A percentile compares a stretch with the other conserved stretches of the same genome.
These are phyloP conservation scores for Fusarium brevicatenulatum DNA, from an alignment of 2,329 filamentous ascomycete species.

Conservation along the genomic window DNA sequence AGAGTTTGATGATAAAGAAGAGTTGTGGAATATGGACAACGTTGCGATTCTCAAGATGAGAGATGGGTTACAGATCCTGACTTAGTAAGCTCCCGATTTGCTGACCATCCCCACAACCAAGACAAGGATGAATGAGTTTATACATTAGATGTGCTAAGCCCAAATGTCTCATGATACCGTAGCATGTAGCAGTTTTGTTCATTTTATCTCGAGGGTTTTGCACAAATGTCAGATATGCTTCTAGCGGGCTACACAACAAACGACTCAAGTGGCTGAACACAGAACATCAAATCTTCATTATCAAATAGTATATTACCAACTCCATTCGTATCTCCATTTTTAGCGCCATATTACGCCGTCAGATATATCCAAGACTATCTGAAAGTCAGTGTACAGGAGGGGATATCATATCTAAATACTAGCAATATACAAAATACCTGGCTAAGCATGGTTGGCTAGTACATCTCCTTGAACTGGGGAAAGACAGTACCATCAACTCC, in stretches of 20 bases:
- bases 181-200: not conserved
- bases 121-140: not conserved
- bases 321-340: not conserved
- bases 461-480: slow-evolving; percentile 52
- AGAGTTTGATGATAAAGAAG: not conserved
- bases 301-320: not conserved
- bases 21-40: not conserved
- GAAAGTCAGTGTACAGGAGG: not conserved
- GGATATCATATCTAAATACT: slow-evolving; percentile 10
- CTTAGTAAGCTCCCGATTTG: slow-evolving; percentile 7
- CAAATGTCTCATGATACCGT: not conserved
- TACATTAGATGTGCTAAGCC: not conserved
- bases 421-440: not conserved
- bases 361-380: not conserved
- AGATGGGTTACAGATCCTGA: not conserved
- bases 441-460: slow-evolving; percentile 37
- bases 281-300: not conserved
- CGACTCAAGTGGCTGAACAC: not conserved
- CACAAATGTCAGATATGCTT: not conserved
- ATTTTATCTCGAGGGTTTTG: not conserved
- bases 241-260: not conserved
- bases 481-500: slow-evolving; percentile 49
- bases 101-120: not conserved
- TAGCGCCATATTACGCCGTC: not conserved
- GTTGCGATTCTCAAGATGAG: not conserved